Evolutionary conservation across 495 filamentous ascomycete genomes (phyloP).

Genomic region (Physcia stellaris): DNA sequence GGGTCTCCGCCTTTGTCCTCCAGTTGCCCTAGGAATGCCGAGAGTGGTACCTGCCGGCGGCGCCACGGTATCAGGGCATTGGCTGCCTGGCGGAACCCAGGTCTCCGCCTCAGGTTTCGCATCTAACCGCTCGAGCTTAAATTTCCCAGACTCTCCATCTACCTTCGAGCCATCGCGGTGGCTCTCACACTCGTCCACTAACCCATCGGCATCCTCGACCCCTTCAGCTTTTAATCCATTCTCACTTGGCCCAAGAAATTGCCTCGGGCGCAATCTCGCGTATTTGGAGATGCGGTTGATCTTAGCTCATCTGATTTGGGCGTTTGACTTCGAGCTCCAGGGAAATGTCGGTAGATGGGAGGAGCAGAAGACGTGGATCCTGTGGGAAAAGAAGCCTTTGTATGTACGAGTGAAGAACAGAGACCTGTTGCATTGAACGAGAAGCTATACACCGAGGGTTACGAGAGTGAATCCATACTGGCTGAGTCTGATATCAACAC

Average conservation of each 20-base stretch:
- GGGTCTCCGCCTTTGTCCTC: slow-evolving; percentile 22
- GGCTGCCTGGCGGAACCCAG: slow-evolving; percentile 23
- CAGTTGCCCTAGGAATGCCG: slow-evolving; percentile 15
- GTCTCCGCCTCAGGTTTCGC: slow-evolving; percentile 29
- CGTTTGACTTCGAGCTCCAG: slow-evolving; percentile 36
- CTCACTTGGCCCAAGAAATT: slow-evolving; percentile 27
- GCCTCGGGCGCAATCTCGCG: slow-evolving; percentile 31
- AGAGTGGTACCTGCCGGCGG: slow-evolving; percentile 20
- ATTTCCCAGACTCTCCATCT: slow-evolving; percentile 26
- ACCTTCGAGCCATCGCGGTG: slow-evolving; percentile 33
- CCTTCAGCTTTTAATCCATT: slow-evolving; percentile 26
- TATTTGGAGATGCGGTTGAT: slow-evolving; percentile 40
- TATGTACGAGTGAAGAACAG: slow-evolving; percentile 6
- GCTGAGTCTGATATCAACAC: no score
- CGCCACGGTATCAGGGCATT: slow-evolving; percentile 18
- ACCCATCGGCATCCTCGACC: no score
- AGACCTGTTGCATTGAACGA: no score
- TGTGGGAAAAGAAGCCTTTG: slow-evolving; percentile 20
- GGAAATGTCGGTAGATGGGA: slow-evolving; percentile 23
- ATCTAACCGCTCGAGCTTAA: slow-evolving; percentile 21
- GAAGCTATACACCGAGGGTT: no score
- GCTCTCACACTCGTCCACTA: slow-evolving; percentile 17
- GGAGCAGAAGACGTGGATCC: slow-evolving; percentile 25
- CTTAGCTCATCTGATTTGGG: slow-evolving; percentile 35
- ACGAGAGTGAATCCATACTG: no score